These are phyloP conservation scores for Fusarium graminum DNA, from an alignment of 2,329 filamentous ascomycete genomes.

Conservation along the genomic window DNA sequence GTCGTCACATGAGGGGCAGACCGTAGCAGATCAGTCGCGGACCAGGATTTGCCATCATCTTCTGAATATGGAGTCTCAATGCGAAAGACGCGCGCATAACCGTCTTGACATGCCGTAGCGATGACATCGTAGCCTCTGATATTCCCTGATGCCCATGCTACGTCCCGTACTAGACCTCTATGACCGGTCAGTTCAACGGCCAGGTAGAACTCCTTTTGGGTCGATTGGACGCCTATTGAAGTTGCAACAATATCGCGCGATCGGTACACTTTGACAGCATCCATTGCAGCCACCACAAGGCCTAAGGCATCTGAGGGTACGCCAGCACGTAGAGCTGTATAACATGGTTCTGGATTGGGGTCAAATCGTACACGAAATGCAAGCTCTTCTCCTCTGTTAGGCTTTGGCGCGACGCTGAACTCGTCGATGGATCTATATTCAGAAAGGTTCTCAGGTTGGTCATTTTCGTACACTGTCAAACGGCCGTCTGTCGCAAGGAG, in stretches of 20 bases:
- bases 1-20: constrained; percentile 48
- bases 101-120: constrained; percentile 93
- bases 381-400: constrained; percentile 84
- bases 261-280: constrained; percentile 84
- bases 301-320: constrained; percentile 82
- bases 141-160: constrained; percentile 93
- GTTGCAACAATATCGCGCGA: constrained; percentile 71
- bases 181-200: constrained; percentile 82
- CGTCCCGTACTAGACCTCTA: constrained; percentile 82
- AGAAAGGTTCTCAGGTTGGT: constrained; percentile 82
- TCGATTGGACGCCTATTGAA: constrained; percentile 65
- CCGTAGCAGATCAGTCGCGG: constrained; percentile 60
- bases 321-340: constrained; percentile 82
- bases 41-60: constrained; percentile 65
- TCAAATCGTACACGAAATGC: constrained; percentile 90
- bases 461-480: constrained; percentile 85
- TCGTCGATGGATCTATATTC: constrained; percentile 83
- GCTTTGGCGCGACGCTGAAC: constrained; percentile 78
- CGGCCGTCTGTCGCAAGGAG: constrained; percentile 86
- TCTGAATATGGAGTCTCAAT: constrained; percentile 70
- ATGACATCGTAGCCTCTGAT: constrained; percentile 91
- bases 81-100: constrained; percentile 89
- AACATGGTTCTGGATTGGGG: constrained; percentile 85
- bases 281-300: constrained; percentile 88
- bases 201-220: constrained; percentile 84